Evolutionary conservation across 23 red algal species (phyloP).

Genomic region (Gracilaria domingensis): DNA sequence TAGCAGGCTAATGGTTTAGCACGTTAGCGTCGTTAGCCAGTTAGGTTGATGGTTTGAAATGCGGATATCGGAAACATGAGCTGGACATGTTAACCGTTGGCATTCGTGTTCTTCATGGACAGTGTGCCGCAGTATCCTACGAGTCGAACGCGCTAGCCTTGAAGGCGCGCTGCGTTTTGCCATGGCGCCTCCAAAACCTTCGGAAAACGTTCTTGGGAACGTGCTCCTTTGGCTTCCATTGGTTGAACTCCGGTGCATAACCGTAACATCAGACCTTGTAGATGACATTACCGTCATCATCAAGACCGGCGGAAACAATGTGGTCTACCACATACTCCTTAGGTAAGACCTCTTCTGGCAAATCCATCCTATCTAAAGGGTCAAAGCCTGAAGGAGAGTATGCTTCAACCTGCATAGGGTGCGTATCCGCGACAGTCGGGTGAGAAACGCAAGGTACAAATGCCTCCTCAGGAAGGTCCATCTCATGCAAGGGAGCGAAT

Average conservation of each 20-base stretch:
- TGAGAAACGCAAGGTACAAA: no score
- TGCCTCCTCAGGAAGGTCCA: no score
- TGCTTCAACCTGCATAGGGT: no score
- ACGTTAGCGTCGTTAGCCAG: no score
- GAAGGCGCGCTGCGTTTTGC: not conserved
- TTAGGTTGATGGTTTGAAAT: no score
- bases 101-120: not conserved
- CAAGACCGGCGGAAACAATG: not conserved
- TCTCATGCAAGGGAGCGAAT: not conserved
- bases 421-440: no score
- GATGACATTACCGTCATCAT: not conserved
- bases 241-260: not conserved
- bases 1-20: no score
- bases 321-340: not conserved
- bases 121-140: not conserved
- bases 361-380: not conserved
- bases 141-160: not conserved
- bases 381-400: no score
- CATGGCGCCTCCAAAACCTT: not conserved
- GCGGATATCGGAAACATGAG: no score
- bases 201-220: not conserved
- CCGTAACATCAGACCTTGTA: constrained; percentile 21
- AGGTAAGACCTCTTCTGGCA: not conserved
- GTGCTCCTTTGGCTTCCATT: not conserved
- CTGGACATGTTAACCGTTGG: not conserved